Evolutionary conservation across 176 grass and related monocot species (phyloP).

Genomic region (Oryza longistaminata): DNA sequence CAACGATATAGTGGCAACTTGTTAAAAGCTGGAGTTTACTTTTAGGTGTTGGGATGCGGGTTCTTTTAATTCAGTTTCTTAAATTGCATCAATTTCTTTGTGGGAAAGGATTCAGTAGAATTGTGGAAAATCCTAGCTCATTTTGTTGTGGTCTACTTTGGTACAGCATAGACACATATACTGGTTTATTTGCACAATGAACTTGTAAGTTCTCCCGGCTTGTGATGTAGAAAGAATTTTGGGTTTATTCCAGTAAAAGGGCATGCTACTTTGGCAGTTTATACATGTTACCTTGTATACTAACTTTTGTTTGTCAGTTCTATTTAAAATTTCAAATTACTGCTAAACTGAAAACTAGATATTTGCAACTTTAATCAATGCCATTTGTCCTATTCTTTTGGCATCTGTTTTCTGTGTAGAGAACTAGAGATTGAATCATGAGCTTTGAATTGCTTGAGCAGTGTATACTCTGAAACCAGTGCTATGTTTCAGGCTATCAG

Average conservation of each 20-base stretch:
- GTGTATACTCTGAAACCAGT: background rate
- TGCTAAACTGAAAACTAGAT: background rate
- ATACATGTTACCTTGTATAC: background rate
- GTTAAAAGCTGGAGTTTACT: background rate
- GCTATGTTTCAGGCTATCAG: background rate
- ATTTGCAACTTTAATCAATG: background rate
- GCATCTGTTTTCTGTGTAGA: background rate
- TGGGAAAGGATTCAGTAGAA: background rate
- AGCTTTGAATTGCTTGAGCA: background rate
- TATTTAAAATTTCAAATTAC: background rate
- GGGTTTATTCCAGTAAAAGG: background rate
- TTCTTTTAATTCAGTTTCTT: background rate
- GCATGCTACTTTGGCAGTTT: background rate
- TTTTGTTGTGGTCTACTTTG: background rate
- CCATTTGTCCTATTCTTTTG: background rate
- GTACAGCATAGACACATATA: background rate
- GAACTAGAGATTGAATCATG: background rate
- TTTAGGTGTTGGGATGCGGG: background rate
- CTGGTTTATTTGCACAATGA: background rate
- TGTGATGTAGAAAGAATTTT: background rate
- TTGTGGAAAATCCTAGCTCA: background rate
- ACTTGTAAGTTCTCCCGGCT: background rate
- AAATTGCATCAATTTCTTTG: background rate
- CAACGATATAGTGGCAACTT: background rate
- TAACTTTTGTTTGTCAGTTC: background rate